These are phyloP conservation scores for Tetradesmus lagerheimii DNA, from an alignment of 139 green algal species.

Conservation along the genomic window DNA sequence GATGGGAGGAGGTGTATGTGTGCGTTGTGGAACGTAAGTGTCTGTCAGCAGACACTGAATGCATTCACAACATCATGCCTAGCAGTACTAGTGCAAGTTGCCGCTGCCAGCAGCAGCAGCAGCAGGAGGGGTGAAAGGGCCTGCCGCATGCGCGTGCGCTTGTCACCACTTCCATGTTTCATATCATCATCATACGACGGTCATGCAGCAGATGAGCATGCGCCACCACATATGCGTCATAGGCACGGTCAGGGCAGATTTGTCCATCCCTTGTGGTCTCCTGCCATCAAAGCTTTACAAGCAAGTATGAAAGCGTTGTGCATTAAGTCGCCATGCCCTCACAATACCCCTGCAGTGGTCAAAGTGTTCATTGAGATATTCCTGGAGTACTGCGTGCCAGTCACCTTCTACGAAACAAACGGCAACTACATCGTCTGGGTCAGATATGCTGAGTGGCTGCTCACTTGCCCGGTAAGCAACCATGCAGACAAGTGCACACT, in stretches of 20 bases:
- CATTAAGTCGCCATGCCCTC: no score
- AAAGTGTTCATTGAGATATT: conserved; percentile 60
- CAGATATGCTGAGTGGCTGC: conserved; percentile 65
- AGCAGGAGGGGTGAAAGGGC: no score
- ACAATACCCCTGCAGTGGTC: conserved; percentile 43
- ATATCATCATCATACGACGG: no score
- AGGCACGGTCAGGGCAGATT: no score
- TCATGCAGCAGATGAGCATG: no score
- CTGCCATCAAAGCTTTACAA: no score
- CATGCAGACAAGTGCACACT: background rate
- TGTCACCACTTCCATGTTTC: no score
- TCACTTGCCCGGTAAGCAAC: conserved; percentile 60
- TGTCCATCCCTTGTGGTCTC: no score
- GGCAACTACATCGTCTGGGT: conserved; percentile 52
- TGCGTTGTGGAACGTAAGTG: conserved; percentile 53
- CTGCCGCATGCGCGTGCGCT: no score
- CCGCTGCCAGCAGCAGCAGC: background rate
- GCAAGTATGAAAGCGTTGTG: no score
- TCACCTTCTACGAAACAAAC: conserved; percentile 52
- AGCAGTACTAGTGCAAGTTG: background rate
- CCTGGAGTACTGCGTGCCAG: conserved; percentile 44
- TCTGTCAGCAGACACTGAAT: background rate
- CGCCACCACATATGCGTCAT: no score
- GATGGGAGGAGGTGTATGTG: conserved; percentile 67
- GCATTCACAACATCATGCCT: background rate